phyloP scores from a whole-genome alignment of 495 filamentous ascomycete genomes.

The Bacidia rubella region DNA sequence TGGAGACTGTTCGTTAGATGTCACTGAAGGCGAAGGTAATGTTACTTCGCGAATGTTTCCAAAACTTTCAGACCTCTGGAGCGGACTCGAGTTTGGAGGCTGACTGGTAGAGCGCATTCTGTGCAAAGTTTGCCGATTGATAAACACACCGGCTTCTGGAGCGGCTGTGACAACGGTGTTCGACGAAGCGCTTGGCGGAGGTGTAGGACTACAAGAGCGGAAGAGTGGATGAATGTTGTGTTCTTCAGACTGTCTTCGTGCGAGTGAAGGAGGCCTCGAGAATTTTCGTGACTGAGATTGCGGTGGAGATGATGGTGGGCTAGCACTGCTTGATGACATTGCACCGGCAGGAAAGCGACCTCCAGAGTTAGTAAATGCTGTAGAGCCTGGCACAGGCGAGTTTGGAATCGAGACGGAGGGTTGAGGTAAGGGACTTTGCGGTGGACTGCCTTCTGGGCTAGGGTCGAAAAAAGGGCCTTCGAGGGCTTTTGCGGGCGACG shows the following conservation, averaged over 20 bases:
- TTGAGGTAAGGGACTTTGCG: slow-evolving; percentile 17
- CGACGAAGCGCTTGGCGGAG: slow-evolving; percentile 51
- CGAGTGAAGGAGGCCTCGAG: slow-evolving; percentile 10
- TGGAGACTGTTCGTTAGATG: neutral
- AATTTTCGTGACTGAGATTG: slow-evolving; percentile 7
- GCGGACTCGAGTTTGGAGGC: slow-evolving; percentile 37
- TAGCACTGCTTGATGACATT: neutral
- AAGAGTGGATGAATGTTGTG: slow-evolving; percentile 74
- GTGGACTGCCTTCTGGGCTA: slow-evolving; percentile 16
- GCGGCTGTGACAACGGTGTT: slow-evolving; percentile 60
- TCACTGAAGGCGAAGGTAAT: neutral
- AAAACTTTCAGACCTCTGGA: slow-evolving; percentile 36
- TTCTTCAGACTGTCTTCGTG: slow-evolving; percentile 31
- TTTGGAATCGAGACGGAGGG: slow-evolving; percentile 12
- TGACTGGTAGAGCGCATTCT: slow-evolving; percentile 56
- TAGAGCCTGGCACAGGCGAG: slow-evolving; percentile 7
- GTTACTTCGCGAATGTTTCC: slow-evolving; percentile 2
- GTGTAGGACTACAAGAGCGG: slow-evolving; percentile 56
- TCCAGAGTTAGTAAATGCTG: slow-evolving; percentile 7
- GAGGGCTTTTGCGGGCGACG: slow-evolving; percentile 20
- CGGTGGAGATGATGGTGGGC: neutral
- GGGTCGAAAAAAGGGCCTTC: slow-evolving; percentile 18
- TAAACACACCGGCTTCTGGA: slow-evolving; percentile 53
- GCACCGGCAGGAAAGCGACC: slow-evolving; percentile 10
- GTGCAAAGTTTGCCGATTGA: slow-evolving; percentile 44